A percentile compares a stretch with the other conserved stretches of the same genome.
These are phyloP conservation scores for Alternaria viburni DNA, from an alignment of 2,329 filamentous ascomycete species.

Conservation along the genomic window DNA sequence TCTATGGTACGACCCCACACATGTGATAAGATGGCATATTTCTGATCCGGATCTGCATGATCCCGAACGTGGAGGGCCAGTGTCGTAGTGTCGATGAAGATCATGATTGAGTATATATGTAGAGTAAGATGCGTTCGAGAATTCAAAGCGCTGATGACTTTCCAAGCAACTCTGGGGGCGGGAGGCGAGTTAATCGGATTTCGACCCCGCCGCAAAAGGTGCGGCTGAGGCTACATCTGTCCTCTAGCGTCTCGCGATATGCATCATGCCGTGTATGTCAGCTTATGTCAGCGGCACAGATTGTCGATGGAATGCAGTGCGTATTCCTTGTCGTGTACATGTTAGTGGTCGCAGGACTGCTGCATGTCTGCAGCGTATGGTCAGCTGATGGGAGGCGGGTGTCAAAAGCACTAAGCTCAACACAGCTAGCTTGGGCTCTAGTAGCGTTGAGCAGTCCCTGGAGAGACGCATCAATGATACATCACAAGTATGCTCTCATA, in stretches of 20 bases:
- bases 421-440: not conserved
- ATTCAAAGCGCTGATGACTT: not conserved
- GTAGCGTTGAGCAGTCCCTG: not conserved
- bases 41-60: not conserved
- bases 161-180: not conserved
- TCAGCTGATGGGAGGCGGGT: too few species aligned
- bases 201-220: not conserved
- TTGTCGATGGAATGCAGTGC: rapidly evolving
- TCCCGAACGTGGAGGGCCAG: not conserved
- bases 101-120: not conserved
- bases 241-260: not conserved
- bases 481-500: not conserved
- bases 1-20: slow-evolving; percentile 10
- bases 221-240: not conserved
- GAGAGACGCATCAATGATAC: too few species aligned
- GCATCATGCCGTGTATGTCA: not conserved
- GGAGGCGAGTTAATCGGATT: not conserved
- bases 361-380: not conserved
- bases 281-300: not conserved
- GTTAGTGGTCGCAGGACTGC: not conserved
- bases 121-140: not conserved
- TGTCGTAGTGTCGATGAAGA: slow-evolving; percentile 3
- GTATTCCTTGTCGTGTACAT: not conserved
- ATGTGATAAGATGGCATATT: slow-evolving; percentile 20
- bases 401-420: not conserved